phyloP scores from a whole-genome alignment of 108 stramenopile species.

The Nitzschia palea region DNA sequence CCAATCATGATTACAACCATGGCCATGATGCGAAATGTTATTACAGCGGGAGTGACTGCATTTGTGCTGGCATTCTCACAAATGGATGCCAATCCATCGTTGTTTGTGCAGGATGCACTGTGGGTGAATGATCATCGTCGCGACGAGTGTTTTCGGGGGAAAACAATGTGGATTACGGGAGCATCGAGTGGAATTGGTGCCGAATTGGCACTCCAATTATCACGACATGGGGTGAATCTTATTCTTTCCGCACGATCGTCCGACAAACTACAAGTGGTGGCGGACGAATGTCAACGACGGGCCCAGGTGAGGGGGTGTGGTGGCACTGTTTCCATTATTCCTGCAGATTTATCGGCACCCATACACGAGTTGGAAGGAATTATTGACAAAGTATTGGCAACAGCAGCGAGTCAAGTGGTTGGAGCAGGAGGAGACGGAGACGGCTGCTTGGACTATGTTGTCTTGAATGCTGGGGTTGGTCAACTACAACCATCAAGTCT shows the following conservation, averaged over 20 bases:
- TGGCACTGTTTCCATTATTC: slow-evolving; percentile 20
- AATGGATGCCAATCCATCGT: slow-evolving; percentile 41
- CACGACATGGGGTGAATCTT: slow-evolving; percentile 33
- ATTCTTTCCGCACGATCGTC: slow-evolving; percentile 52
- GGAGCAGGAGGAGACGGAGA: no score
- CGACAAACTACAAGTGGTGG: slow-evolving; percentile 42
- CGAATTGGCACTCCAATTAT: slow-evolving; percentile 51
- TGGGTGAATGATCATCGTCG: slow-evolving; percentile 10
- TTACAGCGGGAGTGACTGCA: slow-evolving; percentile 18
- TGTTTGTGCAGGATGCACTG: slow-evolving; percentile 37
- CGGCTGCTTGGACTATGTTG: slow-evolving; percentile 29
- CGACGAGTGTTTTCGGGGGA: slow-evolving; percentile 26
- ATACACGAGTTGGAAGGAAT: slow-evolving; percentile 24
- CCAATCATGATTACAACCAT: no score
- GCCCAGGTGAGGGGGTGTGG: not conserved
- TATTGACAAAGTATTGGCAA: slow-evolving; percentile 7
- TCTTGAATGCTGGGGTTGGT: slow-evolving; percentile 59
- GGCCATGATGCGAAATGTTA: not conserved
- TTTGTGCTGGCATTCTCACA: slow-evolving; percentile 20
- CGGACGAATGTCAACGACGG: slow-evolving; percentile 27
- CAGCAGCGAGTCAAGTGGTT: not conserved
- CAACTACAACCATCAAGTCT: slow-evolving; percentile 27
- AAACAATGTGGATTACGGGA: slow-evolving; percentile 69
- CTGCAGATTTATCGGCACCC: slow-evolving; percentile 39
- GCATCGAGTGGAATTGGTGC: slow-evolving; percentile 70